Percentiles rank a stretch among this genome's conserved stretches.
Conservation (phyloP, 768 basidiomycete genomes). For the Pleurotus salmoneostramineus region DNA sequence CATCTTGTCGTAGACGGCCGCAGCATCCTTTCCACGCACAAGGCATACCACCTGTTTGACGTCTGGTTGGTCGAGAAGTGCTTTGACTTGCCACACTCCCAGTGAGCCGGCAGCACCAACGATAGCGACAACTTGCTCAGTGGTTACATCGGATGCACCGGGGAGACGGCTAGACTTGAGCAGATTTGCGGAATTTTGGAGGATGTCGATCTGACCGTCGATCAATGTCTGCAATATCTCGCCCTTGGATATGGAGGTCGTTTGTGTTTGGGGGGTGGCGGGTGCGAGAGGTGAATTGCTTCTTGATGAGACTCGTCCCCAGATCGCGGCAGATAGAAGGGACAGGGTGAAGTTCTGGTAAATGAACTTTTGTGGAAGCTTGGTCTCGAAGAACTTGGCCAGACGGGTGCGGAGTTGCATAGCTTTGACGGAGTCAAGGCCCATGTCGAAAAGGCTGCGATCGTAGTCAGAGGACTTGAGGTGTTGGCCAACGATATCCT, state of each 20-base stretch:
- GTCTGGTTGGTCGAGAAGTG: constrained; percentile 6
- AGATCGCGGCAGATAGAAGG: constrained; percentile 3
- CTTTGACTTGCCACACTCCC: constrained; percentile 11
- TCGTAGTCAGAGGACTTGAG: neutral
- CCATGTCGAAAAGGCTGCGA: constrained; percentile 10
- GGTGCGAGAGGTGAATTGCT: neutral
- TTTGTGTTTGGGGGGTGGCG: neutral
- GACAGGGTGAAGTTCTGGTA: constrained; percentile 11
- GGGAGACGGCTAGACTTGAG: constrained; percentile 4
- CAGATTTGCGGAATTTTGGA: constrained; percentile 1
- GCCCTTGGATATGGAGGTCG: neutral
- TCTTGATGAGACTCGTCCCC: neutral
- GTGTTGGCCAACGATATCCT: constrained; percentile 6
- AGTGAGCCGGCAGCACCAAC: constrained; percentile 11
- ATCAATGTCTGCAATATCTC: constrained; percentile 3
- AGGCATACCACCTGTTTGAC: constrained; percentile 10
- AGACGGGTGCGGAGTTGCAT: constrained; percentile 10
- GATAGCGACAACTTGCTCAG: constrained; percentile 7
- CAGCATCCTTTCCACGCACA: constrained; percentile 5
- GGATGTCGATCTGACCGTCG: constrained; percentile 4
- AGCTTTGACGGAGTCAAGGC: constrained; percentile 9
- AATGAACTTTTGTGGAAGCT: constrained; percentile 8
- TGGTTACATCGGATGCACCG: neutral
- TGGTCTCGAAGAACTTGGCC: constrained; percentile 1
- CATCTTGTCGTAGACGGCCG: constrained; percentile 9